Base-by-base conservation (phyloP, 1,284 basidiomycete species). In the Tremellales sp. region DNA sequence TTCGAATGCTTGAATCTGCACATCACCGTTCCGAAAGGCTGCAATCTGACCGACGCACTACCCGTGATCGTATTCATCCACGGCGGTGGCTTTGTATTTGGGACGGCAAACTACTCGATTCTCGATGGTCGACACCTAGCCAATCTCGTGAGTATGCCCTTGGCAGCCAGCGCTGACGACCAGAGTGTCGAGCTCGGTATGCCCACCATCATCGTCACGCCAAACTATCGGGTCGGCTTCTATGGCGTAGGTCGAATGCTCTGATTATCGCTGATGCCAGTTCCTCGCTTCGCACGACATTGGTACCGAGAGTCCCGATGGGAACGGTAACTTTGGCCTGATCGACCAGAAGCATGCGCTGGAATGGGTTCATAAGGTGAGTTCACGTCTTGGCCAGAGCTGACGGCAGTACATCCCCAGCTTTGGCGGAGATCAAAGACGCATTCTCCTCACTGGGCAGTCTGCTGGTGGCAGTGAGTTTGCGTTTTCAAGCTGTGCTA, bases 71-170 rank as follows among this genome's bases (percentile, higher is more conserved):
- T 50, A 16, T 50, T 47, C 37, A 45, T 50, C 22, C 48, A 50
- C 38, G 48, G 48, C n/a, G 48, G 48, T 22, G 48, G 35, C 2
- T 50, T 50, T 28, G 43, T 45, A 13, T 49, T 45, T 32, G 47
- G 47, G 4, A 49, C 47, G 2, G 43, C 43, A 14, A 47, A 49
- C 26, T 49, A 45, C 36, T 31, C 31, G 7, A 41, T 47, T 24
- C 4, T 47, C 12, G 45, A 47, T 21, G 45, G 45, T 8, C 22
- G 38, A 21, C 45, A 38, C 2, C 28, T 47, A 5, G 45, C 45
- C 12, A 41, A 32, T 22, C 14, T 25, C 18, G 45, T 47, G 45
- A 27, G 45, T 36, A 19, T 9, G n/a, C 18, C 9, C n/a, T n/a
- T n/a, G n/a, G n/a, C n/a, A n/a, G n/a, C n/a, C n/a, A n/a, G n/a